Evolutionary conservation across 768 basidiomycete species (phyloP), one percentile per base, ranked within the genome.

Genomic region (Cystofilobasidium capitatum): DNA sequence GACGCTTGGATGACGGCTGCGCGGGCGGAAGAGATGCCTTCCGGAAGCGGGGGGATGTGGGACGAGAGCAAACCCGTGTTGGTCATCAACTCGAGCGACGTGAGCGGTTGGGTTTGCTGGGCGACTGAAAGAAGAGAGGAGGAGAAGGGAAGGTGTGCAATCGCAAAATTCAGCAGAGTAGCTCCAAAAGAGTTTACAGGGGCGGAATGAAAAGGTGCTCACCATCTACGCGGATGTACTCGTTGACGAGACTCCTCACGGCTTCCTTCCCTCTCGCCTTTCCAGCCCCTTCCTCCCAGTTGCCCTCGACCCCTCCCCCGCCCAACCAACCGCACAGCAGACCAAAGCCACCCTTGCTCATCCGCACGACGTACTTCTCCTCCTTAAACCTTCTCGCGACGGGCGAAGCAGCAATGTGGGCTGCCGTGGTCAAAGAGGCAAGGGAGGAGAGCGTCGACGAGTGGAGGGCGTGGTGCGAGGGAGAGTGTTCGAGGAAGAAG

Each of bases 291-390:
- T 90, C 89, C 79, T 60, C 93, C 93, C 71, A 87, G 75, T n/a
- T 86, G 83, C 65, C 92, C 86, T 67, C 92, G 85, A 64, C 71
- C 0, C 76, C 76, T 17, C 74, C 92, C 75, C 97, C 93, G 29
- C 91, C 96, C 65, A 98, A 79, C 96, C 96, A 99, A 36, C 94
- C 93, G 2, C 98, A 82, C 10, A 99, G 81, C 35, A 99, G 83
- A 51, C 88, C 84, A 75, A 96, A 94, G 9, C 92, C 89, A 42
- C 92, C 92, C 33, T 89, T 84, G 64, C 88, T 89, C 84, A 98
- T 89, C 47, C 84, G 83, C 61, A 98, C 82, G 39, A 84, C 83
- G 77, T 97, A 99, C 77, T 92, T 91, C 77, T 96, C 91, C 58
- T 85, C 85, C 65, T 89, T 82, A 73, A 94, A 92, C 12, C 89